phyloP scores from a whole-genome alignment of 2,329 filamentous ascomycete genomes.

The Calonectria leucothoes region DNA sequence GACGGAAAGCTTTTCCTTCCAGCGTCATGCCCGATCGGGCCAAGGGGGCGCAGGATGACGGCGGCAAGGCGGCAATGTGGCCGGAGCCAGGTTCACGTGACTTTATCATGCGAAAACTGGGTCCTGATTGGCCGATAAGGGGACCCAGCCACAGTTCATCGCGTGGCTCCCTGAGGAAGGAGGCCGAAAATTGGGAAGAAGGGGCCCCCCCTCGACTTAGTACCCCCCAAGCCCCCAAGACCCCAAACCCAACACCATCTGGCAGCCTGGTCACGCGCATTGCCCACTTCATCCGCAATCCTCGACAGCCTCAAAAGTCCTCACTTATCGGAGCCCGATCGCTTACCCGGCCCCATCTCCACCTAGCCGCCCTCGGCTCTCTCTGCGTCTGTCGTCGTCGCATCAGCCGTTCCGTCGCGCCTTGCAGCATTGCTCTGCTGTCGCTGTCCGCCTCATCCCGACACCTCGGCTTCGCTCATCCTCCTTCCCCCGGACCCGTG shows the following conservation, averaged over 20 bases:
- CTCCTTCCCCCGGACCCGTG: conserved; percentile 32
- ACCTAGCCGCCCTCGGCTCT: conserved; percentile 29
- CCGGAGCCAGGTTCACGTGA: conserved; percentile 29
- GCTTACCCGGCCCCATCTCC: conserved; percentile 29
- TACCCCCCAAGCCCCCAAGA: conserved; percentile 32
- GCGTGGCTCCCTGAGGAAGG: conserved; percentile 32
- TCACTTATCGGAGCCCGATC: conserved; percentile 38
- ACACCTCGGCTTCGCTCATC: conserved; percentile 23
- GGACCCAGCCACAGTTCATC: conserved; percentile 36
- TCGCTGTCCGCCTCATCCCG: conserved; percentile 32
- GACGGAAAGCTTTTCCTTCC: conserved; percentile 26
- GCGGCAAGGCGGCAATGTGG: conserved; percentile 26
- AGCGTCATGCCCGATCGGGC: conserved; percentile 24
- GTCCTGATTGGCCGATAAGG: conserved; percentile 31
- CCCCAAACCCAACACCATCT: conserved; percentile 46
- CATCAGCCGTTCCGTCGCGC: conserved; percentile 31
- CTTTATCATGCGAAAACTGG: neutral
- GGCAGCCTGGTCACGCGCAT: conserved; percentile 52
- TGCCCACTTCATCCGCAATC: conserved; percentile 49
- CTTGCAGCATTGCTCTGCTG: conserved; percentile 21
- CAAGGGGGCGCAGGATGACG: conserved; percentile 22
- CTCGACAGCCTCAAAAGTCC: conserved; percentile 47
- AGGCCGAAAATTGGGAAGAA: conserved; percentile 29
- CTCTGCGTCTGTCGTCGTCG: conserved; percentile 28
- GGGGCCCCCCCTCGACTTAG: conserved; percentile 30